Conservation (phyloP, 495 filamentous ascomycete genomes). For the Xylaria castorea region DNA sequence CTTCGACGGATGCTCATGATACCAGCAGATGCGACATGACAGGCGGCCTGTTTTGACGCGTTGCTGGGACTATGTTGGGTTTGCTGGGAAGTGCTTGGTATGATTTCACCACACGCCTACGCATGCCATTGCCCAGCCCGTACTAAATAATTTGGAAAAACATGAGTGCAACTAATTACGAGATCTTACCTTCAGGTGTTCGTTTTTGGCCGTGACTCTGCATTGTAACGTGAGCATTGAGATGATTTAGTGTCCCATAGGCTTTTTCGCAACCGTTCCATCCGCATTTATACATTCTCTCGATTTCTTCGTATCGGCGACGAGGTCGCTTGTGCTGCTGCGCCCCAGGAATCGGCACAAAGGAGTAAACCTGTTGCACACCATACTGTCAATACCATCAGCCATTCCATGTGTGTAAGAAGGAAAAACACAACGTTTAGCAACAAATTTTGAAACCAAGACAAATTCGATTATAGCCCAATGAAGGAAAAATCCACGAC, state of each 20-base stretch:
- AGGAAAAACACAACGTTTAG: constrained; percentile 20
- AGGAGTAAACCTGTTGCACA: constrained; percentile 84
- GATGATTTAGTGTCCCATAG: constrained; percentile 93
- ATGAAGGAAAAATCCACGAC: not conserved
- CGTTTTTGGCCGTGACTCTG: constrained; percentile 91
- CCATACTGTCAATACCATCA: constrained; percentile 47
- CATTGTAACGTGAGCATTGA: constrained; percentile 98
- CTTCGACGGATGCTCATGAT: not conserved
- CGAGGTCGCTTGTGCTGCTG: constrained; percentile 97
- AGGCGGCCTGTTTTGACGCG: not conserved
- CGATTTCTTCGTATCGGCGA: constrained; percentile 96
- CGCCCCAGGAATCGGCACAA: constrained; percentile 96
- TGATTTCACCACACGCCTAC: not conserved
- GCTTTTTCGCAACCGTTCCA: constrained; percentile 99
- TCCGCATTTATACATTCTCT: constrained; percentile 99
- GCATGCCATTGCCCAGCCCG: not conserved
- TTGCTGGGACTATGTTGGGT: not conserved
- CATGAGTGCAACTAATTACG: not conserved
- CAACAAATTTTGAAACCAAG: not conserved
- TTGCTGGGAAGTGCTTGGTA: not conserved
- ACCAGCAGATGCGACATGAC: not conserved
- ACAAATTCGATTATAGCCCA: not conserved
- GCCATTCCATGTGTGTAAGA: constrained; percentile 33
- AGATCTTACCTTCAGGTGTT: constrained; percentile 88
- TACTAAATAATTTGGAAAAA: not conserved